Evolutionary conservation across 2,329 filamentous ascomycete species (phyloP).

Genomic region (Aspergillus sp.): DNA sequence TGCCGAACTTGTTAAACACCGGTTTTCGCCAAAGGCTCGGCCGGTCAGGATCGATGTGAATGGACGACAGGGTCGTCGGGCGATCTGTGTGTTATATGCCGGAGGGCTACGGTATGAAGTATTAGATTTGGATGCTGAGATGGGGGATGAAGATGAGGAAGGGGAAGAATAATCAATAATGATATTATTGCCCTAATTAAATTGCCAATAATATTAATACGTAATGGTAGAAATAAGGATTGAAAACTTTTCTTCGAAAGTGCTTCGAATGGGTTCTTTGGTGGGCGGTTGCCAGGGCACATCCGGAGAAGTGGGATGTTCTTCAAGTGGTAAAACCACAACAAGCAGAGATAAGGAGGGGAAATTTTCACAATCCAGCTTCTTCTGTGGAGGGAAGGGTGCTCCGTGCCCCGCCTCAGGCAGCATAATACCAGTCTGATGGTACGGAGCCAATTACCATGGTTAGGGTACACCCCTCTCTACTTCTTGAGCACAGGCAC

Average conservation of each 20-base stretch:
- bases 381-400: neutral
- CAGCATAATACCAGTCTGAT: neutral
- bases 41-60: slow-evolving; percentile 56
- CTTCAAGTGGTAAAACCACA: slow-evolving; percentile 38
- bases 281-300: slow-evolving; percentile 32
- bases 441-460: neutral
- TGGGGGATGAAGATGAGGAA: slow-evolving; percentile 29
- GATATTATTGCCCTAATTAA: neutral
- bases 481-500: neutral
- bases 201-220: neutral
- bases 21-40: slow-evolving; percentile 48
- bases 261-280: slow-evolving; percentile 4
- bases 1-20: slow-evolving; percentile 42
- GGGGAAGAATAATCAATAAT: slow-evolving; percentile 19
- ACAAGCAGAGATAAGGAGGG: slow-evolving; percentile 30
- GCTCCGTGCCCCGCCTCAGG: neutral
- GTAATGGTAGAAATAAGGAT: neutral
- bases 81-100: slow-evolving; percentile 56
- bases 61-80: slow-evolving; percentile 53
- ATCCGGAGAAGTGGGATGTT: slow-evolving; percentile 18
- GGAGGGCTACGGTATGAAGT: slow-evolving; percentile 56
- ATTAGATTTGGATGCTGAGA: slow-evolving; percentile 54
- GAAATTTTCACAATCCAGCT: slow-evolving; percentile 6
- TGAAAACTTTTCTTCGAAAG: neutral
- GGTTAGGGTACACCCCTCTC: neutral